These are phyloP conservation scores for Aristolochia contorta DNA, from an alignment of 164 flowering plant species.

Conservation along the genomic window DNA sequence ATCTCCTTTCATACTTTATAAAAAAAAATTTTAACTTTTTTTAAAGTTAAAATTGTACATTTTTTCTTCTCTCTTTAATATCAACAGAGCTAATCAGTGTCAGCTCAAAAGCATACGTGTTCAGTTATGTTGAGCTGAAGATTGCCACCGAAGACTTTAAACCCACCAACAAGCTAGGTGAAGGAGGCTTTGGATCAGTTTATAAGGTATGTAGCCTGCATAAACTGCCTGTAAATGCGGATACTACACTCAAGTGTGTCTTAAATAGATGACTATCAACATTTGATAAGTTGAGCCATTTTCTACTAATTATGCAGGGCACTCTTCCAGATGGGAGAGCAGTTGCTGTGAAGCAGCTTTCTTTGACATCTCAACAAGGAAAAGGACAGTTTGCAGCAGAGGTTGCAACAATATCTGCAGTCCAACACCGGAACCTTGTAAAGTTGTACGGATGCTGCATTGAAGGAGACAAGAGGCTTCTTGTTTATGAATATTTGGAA, in stretches of 20 bases:
- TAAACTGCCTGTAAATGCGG: no score
- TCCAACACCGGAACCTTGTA: conserved; percentile 76
- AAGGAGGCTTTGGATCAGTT: conserved; percentile 91
- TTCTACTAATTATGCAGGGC: conserved; percentile 27
- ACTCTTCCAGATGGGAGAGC: conserved; percentile 50
- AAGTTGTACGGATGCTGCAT: conserved; percentile 78
- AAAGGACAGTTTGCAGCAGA: conserved; percentile 66
- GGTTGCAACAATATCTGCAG: conserved; percentile 75
- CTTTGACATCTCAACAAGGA: conserved; percentile 62
- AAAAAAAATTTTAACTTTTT: neutral
- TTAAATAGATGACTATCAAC: no score
- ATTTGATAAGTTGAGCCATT: no score
- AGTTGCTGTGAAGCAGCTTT: conserved; percentile 68
- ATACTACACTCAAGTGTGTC: no score
- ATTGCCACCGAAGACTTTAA: conserved; percentile 63
- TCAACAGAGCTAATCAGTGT: neutral
- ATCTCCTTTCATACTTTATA: no score
- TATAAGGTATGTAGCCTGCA: conserved; percentile 37
- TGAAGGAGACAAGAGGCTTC: conserved; percentile 48
- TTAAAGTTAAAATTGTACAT: neutral
- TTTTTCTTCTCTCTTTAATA: neutral
- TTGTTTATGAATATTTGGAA: conserved; percentile 71
- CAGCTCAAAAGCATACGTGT: neutral
- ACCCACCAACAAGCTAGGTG: conserved; percentile 71
- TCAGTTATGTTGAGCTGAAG: conserved; percentile 54